Evolutionary conservation across 2,329 filamentous ascomycete species (phyloP), one percentile per base, ranked within the genome.

Genomic region (Zymoseptoria tritici): DNA sequence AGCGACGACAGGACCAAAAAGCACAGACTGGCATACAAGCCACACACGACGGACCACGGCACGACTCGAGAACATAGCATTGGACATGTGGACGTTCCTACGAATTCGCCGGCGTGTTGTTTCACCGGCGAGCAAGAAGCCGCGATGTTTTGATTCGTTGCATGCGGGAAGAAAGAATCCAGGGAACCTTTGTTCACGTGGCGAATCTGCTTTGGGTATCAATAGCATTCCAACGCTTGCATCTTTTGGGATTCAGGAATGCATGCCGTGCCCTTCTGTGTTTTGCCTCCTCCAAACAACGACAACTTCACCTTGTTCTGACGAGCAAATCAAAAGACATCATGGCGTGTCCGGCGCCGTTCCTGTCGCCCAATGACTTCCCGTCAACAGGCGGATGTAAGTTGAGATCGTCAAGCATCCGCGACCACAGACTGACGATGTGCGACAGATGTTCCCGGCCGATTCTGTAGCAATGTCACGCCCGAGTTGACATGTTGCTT

Each of bases 321-420:
- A n/a, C 36, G 16, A 53, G 20, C 20, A 26, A 7, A 11, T 24
- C 52, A 20, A 53, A 6, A 9, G 9, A 13, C 13, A 29, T 29
- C 22, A 53, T 53, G 52, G 20, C 52, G 20, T 94, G 90, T 73
- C 83, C 83, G 9, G 63, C 79, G 55, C 90, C 90, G 8, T 92
- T 93, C 70, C 79, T 86, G 63, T 83, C 88, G 70, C 79, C 81
- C 60, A 73, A 74, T 16, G 21, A 73, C 82, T 56, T 93, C 88
- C 69, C 82, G 81, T 49, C 67, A 73, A 20, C 74, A 72, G 83
- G 82, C 68, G 89, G 89, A 75, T 90, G 88, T 91, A 82, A 73
- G 83, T 77, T n/a, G 55, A 57, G 22, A 7, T 9, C 4, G 8
- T 9, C 13, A 19, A 13, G 11, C n/a, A 9, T n/a, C 26, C 20